A percentile compares a stretch with the other conserved stretches of the same genome.
Evolutionary conservation across 1,284 basidiomycete genomes (phyloP).

Genomic region (Ganoderma leucocontextum): DNA sequence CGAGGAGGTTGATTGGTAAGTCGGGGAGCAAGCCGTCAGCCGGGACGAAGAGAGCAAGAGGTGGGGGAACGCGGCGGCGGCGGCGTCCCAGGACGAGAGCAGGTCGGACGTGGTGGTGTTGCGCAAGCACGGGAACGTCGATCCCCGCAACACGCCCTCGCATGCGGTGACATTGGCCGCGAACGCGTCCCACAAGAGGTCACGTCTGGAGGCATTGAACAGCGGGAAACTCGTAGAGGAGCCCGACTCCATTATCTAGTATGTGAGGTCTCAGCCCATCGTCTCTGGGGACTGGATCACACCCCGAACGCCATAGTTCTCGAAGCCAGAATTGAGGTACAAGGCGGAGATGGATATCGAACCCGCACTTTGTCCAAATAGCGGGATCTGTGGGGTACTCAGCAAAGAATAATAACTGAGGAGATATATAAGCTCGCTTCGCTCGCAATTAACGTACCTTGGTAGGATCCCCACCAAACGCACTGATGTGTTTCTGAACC

Average conservation of each 20-base stretch:
- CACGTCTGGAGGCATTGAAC: slow-evolving; percentile 15
- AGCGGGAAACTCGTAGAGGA: slow-evolving; percentile 22
- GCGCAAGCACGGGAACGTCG: not conserved
- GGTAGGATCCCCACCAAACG: slow-evolving; percentile 57
- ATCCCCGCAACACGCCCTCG: not conserved
- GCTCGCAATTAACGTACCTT: slow-evolving; percentile 44
- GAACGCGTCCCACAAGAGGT: slow-evolving; percentile 23
- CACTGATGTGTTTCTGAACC: slow-evolving; percentile 55
- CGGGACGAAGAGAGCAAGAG: slow-evolving; percentile 25
- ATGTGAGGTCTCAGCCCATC: too few species aligned
- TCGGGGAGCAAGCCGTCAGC: slow-evolving; percentile 26
- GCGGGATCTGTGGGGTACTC: slow-evolving; percentile 49
- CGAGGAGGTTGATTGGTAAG: slow-evolving; percentile 31
- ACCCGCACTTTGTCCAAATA: slow-evolving; percentile 64
- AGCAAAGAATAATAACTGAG: not conserved
- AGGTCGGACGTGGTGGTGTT: slow-evolving; percentile 2
- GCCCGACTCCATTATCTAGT: slow-evolving; percentile 30
- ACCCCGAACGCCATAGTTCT: slow-evolving; percentile 47
- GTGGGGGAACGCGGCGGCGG: slow-evolving; percentile 9
- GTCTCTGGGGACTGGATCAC: slow-evolving; percentile 43
- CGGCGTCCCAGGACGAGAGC: slow-evolving; percentile 12
- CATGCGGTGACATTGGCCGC: slow-evolving; percentile 20
- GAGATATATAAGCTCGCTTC: too few species aligned
- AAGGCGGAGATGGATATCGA: slow-evolving; percentile 53
- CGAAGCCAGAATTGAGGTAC: slow-evolving; percentile 51